phyloP scores from a whole-genome alignment of 805 yeast species.

The Yamadazyma paraphyllophila region DNA sequence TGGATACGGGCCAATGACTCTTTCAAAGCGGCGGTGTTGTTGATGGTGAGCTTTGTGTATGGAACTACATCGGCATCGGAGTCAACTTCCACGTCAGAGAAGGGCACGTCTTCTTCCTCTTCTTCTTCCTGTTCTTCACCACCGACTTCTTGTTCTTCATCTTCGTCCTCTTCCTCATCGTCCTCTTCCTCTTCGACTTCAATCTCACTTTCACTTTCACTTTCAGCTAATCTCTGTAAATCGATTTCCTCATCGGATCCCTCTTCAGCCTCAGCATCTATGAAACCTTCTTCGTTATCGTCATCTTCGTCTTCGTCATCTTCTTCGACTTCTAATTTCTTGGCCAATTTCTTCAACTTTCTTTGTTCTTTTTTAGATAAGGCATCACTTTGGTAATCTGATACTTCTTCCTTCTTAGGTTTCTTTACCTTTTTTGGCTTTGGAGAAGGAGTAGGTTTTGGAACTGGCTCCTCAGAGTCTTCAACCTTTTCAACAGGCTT shows the following conservation, averaged over 20 bases:
- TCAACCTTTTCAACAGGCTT: conserved; percentile 13
- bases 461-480: conserved; percentile 7
- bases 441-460: conserved; percentile 10
- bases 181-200: conserved; percentile 47
- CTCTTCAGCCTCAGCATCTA: conserved; percentile 39
- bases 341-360: conserved; percentile 49
- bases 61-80: conserved; percentile 95
- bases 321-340: conserved; percentile 28
- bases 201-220: conserved; percentile 46
- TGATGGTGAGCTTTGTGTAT: conserved; percentile 81
- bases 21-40: conserved; percentile 80
- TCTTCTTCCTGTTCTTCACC: conserved; percentile 48
- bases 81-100: conserved; percentile 88
- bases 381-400: conserved; percentile 45
- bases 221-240: conserved; percentile 53
- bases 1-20: conserved; percentile 66
- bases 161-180: conserved; percentile 47
- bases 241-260: conserved; percentile 40
- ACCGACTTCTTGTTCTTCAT: conserved; percentile 25
- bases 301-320: conserved; percentile 39
- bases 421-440: conserved; percentile 15
- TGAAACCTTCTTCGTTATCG: conserved; percentile 17
- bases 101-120: conserved; percentile 79
- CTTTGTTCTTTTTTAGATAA: conserved; percentile 66
- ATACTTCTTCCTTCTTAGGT: conserved; percentile 11